Evolutionary conservation across 306 rosid species (phyloP).

Genomic region (Quercus glauca): DNA sequence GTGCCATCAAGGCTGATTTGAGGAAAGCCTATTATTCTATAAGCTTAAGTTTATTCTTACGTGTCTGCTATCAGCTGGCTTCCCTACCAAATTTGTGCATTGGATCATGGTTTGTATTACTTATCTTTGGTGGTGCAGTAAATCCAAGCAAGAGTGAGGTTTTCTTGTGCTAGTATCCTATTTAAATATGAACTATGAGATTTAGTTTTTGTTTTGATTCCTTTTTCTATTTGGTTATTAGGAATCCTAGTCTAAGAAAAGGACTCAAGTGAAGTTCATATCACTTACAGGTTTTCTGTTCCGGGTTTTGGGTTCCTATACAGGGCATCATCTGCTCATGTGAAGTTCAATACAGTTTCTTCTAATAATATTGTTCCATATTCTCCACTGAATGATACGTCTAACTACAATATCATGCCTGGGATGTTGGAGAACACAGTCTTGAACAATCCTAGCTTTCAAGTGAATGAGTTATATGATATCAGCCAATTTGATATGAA

Average conservation of each 20-base stretch:
- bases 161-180: neutral
- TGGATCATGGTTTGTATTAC: too few species aligned
- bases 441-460: neutral
- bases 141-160: too few species aligned
- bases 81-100: too few species aligned
- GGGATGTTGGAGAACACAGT: neutral
- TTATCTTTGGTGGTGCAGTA: too few species aligned
- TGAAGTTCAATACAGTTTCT: neutral
- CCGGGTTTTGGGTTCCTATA: conserved; percentile 84
- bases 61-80: too few species aligned
- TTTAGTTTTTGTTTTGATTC: too few species aligned
- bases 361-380: neutral
- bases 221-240: too few species aligned
- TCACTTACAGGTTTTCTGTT: conserved; percentile 70
- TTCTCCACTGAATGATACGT: neutral
- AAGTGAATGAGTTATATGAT: neutral
- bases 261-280: conserved; percentile 11
- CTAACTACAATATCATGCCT: neutral
- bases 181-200: conserved; percentile 4
- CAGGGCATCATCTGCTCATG: conserved; percentile 74
- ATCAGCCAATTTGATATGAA: neutral
- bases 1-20: too few species aligned
- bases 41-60: too few species aligned
- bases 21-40: too few species aligned
- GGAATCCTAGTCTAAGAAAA: too few species aligned